Percentiles rank a stretch among this genome's conserved stretches.
Evolutionary conservation across 2,329 filamentous ascomycete genomes (phyloP).

Genomic region (Trichoderma sp.): DNA sequence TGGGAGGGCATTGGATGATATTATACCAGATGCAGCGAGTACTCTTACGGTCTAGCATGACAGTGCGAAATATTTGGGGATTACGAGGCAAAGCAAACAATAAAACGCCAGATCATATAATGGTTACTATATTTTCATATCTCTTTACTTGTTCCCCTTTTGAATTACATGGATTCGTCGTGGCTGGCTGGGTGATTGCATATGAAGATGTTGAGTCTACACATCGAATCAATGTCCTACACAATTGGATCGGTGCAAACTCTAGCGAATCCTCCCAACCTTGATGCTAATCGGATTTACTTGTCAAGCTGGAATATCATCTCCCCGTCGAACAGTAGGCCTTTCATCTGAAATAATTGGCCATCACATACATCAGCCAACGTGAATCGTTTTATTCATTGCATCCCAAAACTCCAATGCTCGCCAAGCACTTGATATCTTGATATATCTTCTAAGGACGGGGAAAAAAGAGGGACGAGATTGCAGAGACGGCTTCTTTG

Average conservation of each 20-base stretch:
- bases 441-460: background rate
- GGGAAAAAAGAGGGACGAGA: background rate
- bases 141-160: background rate
- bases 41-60: background rate
- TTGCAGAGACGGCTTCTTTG: background rate
- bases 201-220: background rate
- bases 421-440: constrained; percentile 3
- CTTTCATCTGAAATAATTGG: rapidly evolving
- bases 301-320: background rate
- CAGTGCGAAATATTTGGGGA: background rate
- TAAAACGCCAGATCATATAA: background rate
- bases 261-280: too few species aligned
- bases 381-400: background rate
- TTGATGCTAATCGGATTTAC: background rate
- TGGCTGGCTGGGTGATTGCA: background rate
- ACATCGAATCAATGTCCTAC: background rate
- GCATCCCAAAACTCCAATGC: constrained; percentile 11
- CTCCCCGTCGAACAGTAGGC: background rate
- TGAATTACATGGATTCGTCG: background rate
- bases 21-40: background rate
- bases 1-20: background rate
- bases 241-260: background rate
- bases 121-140: background rate
- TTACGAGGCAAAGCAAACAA: background rate
- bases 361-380: background rate